These are phyloP conservation scores for Aegilops bicornis DNA, from an alignment of 176 grass and related monocot species.

Conservation along the genomic window DNA sequence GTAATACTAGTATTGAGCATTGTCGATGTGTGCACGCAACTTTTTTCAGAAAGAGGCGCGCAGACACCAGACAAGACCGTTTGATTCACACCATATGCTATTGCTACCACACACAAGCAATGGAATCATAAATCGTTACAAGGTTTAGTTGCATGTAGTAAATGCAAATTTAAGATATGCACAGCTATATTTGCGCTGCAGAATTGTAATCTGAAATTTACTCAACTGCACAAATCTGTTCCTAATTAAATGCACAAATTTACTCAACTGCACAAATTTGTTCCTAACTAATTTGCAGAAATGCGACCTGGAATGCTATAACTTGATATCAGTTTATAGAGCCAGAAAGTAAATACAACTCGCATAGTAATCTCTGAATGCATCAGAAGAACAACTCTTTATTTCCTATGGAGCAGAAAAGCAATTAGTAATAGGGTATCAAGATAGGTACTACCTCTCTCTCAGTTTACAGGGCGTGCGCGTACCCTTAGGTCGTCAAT, in stretches of 20 bases:
- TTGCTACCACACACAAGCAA: not conserved
- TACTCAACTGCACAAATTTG: not conserved
- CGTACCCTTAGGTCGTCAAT: too few species aligned
- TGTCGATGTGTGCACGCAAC: conserved; percentile 28
- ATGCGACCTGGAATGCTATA: not conserved
- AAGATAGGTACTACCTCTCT: too few species aligned
- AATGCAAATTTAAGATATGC: not conserved
- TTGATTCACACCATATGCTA: not conserved
- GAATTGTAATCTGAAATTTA: not conserved
- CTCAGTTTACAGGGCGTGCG: too few species aligned
- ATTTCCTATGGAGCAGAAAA: not conserved
- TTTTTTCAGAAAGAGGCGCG: not conserved
- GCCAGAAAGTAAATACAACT: not conserved
- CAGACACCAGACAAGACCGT: conserved; percentile 7
- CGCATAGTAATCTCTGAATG: not conserved
- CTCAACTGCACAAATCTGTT: not conserved
- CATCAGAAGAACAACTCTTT: not conserved
- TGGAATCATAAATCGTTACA: not conserved
- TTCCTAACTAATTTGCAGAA: not conserved
- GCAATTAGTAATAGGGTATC: not conserved
- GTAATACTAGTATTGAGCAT: conserved; percentile 1
- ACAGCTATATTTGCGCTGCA: not conserved
- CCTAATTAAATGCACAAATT: not conserved
- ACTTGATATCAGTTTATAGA: not conserved
- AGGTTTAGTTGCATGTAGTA: not conserved